Evolutionary conservation across 2,329 filamentous ascomycete genomes (phyloP), one percentile per base, ranked within the genome.

Genomic region (Paraphaeosphaeria minitans): DNA sequence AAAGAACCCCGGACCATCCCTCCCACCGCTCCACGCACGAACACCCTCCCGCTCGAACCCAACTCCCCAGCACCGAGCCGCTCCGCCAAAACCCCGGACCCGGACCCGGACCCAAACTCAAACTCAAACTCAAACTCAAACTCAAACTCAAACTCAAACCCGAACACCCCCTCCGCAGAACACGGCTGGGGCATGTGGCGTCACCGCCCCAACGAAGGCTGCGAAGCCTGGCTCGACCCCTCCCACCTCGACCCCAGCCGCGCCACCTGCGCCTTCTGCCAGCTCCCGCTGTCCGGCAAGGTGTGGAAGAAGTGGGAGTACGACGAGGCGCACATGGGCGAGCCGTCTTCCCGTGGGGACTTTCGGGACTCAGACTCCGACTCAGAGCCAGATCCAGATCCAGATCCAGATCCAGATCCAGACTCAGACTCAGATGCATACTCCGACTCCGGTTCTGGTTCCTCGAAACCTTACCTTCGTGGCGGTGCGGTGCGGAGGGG

Each of bases 201-300:
- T 13, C 58, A 60, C 31, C 13, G 2, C 8, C 47, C 43, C 10
- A 41, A 41, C 21, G 22, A 55, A 33, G 55, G 55, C 2, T 60
- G 58, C 39, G 58, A 60, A 16, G 31, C 12, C 19, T 60, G 55
- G 58, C 10, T 55, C 1, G 2, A 27, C 9, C 10, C 27, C 3
- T 27, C 29, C 21, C 31, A 12, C 0, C 16, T 60, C 13, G 55
- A 57, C n/a, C 22, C 41, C 2, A 2, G 3, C 2, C 22, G 58
- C 3, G 31, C 31, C 7, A 24, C n/a, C 1, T 60, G 58, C 22
- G 31, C 41, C 1, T 58, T 57, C 16, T 60, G 58, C 35, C 3
- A 31, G 21, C 41, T 60, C 9, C 35, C 39, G 14, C 57, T 57
- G 19, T n/a, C 22, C 12, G 10, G 50, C 22, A 27, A 31, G 42